A percentile compares a stretch with the other conserved stretches of the same genome.
Conservation (phyloP, 768 basidiomycete genomes). For the Suillus plorans region DNA sequence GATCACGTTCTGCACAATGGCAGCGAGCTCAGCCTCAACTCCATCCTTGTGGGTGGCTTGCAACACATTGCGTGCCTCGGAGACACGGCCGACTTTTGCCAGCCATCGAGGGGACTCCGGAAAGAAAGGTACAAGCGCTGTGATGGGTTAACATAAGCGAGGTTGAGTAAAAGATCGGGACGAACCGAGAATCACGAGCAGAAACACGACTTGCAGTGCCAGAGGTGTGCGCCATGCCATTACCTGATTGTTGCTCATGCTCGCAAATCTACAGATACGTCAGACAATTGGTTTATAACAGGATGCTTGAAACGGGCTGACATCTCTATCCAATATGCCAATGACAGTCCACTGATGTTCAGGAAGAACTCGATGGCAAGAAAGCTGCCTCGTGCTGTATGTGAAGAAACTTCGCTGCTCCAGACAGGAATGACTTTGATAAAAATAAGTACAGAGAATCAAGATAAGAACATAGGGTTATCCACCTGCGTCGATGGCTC, state of each 20-base stretch:
- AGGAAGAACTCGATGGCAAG: slow-evolving; percentile 10
- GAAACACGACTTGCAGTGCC: slow-evolving; percentile 5
- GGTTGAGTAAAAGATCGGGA: not conserved
- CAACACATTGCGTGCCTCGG: slow-evolving; percentile 20
- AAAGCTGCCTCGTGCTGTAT: slow-evolving; percentile 9
- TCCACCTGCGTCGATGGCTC: slow-evolving; percentile 9
- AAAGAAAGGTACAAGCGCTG: slow-evolving; percentile 8
- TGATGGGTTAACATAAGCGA: not conserved
- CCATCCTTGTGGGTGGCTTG: slow-evolving; percentile 8
- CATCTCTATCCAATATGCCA: slow-evolving; percentile 11
- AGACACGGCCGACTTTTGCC: slow-evolving; percentile 19
- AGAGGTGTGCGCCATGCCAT: slow-evolving; percentile 10
- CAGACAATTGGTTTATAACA: not conserved
- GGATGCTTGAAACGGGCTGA: not conserved
- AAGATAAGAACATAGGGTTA: not conserved
- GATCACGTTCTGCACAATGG: slow-evolving; percentile 7
- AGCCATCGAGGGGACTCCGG: slow-evolving; percentile 20
- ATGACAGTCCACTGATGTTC: slow-evolving; percentile 7
- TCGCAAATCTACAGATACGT: not conserved
- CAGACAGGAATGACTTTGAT: slow-evolving; percentile 7
- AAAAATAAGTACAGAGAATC: not conserved
- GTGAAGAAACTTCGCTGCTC: slow-evolving; percentile 9
- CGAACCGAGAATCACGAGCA: slow-evolving; percentile 6
- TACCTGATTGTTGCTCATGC: slow-evolving; percentile 4
- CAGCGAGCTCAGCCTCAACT: slow-evolving; percentile 5